These are phyloP conservation scores for Prototheca stagnorum DNA, from an alignment of 163 green algal species.

Conservation along the genomic window DNA sequence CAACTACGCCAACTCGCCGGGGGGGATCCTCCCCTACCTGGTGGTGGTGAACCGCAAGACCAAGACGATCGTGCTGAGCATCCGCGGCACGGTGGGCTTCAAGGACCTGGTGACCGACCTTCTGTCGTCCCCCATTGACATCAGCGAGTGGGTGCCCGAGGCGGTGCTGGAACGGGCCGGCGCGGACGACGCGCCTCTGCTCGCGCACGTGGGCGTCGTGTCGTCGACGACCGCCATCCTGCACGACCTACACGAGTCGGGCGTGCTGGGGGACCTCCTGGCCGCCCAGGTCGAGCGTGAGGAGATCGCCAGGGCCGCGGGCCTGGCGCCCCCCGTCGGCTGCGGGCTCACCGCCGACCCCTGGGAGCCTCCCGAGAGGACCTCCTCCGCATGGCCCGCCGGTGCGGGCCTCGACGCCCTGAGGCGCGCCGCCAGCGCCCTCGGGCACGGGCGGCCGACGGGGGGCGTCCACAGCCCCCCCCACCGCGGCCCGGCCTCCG, in stretches of 20 bases:
- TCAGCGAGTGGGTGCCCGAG: conserved; percentile 10
- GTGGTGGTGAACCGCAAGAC: conserved; percentile 20
- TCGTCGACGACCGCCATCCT: conserved; percentile 24
- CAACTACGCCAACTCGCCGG: conserved; percentile 3
- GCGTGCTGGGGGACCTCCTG: conserved; percentile 12
- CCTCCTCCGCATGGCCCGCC: no score
- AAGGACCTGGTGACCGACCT: conserved; percentile 26
- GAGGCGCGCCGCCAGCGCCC: no score
- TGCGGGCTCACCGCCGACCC: no score
- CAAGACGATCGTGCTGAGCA: conserved; percentile 23
- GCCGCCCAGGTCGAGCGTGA: not conserved
- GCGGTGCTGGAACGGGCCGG: conserved; percentile 8
- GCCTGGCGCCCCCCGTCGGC: not conserved
- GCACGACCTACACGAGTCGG: conserved; percentile 23
- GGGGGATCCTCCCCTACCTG: conserved; percentile 31
- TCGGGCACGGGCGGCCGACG: no score
- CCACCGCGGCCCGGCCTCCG: no score
- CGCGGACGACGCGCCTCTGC: not conserved
- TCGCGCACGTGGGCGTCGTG: conserved; percentile 27
- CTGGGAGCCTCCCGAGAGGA: no score
- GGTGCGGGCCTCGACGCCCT: no score
- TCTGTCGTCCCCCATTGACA: conserved; percentile 12
- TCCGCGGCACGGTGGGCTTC: conserved; percentile 29
- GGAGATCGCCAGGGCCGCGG: not conserved
- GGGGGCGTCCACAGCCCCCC: no score